phyloP scores from a whole-genome alignment of 2,329 filamentous ascomycete genomes.

The Penicillium sp. region DNA sequence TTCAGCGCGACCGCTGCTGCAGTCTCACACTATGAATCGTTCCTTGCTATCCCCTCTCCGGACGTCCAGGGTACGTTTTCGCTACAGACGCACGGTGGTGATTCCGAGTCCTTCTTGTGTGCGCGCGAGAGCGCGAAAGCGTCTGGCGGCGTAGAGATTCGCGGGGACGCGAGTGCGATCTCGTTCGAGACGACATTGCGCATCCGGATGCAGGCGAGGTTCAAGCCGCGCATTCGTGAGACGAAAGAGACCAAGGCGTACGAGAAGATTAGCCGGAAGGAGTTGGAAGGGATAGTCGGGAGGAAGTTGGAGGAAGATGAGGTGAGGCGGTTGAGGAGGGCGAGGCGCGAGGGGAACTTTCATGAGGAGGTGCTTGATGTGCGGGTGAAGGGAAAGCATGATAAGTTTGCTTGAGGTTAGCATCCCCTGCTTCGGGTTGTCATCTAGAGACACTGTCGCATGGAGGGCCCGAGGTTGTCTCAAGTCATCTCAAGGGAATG shows the following conservation, averaged over 20 bases:
- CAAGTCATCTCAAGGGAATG: too few relatives aligned
- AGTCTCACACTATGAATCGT: slow-evolving; percentile 79
- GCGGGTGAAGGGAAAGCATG: slow-evolving; percentile 89
- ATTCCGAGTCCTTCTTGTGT: slow-evolving; percentile 67
- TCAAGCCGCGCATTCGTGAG: slow-evolving; percentile 79
- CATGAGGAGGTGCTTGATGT: slow-evolving; percentile 82
- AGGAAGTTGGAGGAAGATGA: slow-evolving; percentile 78
- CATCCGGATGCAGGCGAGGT: slow-evolving; percentile 90
- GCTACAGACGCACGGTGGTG: slow-evolving; percentile 60
- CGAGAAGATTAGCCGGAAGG: slow-evolving; percentile 80
- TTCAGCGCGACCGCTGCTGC: slow-evolving; percentile 76
- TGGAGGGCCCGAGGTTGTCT: too few relatives aligned
- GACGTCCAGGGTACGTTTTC: slow-evolving; percentile 70
- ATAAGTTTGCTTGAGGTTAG: slow-evolving; percentile 62
- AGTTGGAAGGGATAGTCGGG: slow-evolving; percentile 79
- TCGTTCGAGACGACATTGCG: slow-evolving; percentile 70
- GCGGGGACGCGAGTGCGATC: slow-evolving; percentile 69
- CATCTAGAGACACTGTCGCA: too few relatives aligned
- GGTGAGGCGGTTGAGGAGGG: slow-evolving; percentile 76
- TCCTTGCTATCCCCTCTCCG: slow-evolving; percentile 60
- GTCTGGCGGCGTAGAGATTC: slow-evolving; percentile 59
- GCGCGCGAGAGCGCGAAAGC: slow-evolving; percentile 55
- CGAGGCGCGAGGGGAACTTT: slow-evolving; percentile 81
- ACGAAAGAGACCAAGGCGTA: slow-evolving; percentile 78
- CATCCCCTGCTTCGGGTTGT: too few relatives aligned